phyloP scores from a whole-genome alignment of 352 stramenopile genomes.

The Labyrinthula sp. region DNA sequence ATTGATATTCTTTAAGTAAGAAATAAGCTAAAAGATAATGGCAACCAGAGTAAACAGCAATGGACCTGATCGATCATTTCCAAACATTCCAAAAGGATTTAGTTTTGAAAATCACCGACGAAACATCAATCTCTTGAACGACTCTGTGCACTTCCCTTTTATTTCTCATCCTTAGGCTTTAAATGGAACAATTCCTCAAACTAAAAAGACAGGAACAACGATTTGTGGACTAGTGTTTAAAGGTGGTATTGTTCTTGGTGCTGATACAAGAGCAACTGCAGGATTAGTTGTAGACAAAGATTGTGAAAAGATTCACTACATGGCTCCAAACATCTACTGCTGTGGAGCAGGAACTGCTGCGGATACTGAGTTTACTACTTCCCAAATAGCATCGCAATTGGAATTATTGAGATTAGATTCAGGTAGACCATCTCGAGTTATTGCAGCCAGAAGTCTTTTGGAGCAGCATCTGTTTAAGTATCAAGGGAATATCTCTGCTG shows the following conservation, averaged over 20 bases:
- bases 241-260: slow-evolving; percentile 81
- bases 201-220: slow-evolving; percentile 82
- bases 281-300: slow-evolving; percentile 87
- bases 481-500: slow-evolving; percentile 80
- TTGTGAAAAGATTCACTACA: slow-evolving; percentile 98
- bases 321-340: slow-evolving; percentile 96
- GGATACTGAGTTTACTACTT: slow-evolving; percentile 81
- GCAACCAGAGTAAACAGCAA: no score
- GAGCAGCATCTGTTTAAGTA: slow-evolving; percentile 88
- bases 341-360: slow-evolving; percentile 85
- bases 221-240: slow-evolving; percentile 88
- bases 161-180: not conserved
- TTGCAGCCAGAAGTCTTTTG: slow-evolving; percentile 84
- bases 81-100: slow-evolving; percentile 19
- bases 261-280: slow-evolving; percentile 83
- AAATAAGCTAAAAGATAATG: no score
- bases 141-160: no score
- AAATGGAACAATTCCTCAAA: slow-evolving; percentile 37
- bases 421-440: slow-evolving; percentile 54
- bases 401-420: slow-evolving; percentile 76
- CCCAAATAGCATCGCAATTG: slow-evolving; percentile 63
- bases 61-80: slow-evolving; percentile 8
- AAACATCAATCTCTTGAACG: slow-evolving; percentile 9
- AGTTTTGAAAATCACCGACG: slow-evolving; percentile 27
- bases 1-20: no score